These are phyloP conservation scores for Fusarium sp. DNA, from an alignment of 2,329 filamentous ascomycete species.

Conservation along the genomic window DNA sequence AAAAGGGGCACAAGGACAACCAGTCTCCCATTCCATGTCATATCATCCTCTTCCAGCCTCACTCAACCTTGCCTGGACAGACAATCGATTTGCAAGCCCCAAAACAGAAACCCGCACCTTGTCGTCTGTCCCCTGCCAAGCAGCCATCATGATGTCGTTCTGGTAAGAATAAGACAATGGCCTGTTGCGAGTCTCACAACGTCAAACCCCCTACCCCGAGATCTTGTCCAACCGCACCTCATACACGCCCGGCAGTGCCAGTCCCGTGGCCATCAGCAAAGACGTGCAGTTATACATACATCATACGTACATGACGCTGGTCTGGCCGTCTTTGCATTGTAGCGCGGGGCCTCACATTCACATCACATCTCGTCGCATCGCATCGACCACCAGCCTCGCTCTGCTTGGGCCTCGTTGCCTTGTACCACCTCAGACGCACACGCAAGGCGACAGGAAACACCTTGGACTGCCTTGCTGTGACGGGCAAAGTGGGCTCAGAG, in stretches of 20 bases:
- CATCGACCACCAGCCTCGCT: conserved; percentile 21
- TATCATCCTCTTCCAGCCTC: conserved; percentile 19
- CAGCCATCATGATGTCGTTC: conserved; percentile 34
- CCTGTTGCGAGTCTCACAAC: conserved; percentile 30
- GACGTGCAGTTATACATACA: conserved; percentile 18
- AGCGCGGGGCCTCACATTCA: conserved; percentile 40
- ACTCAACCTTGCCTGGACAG: conserved; percentile 7
- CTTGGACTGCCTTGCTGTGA: conserved; percentile 34
- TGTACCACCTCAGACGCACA: conserved; percentile 16
- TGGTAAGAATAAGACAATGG: conserved; percentile 32
- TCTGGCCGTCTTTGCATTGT: conserved; percentile 35
- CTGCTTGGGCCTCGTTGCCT: conserved; percentile 28
- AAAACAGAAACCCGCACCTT: background rate
- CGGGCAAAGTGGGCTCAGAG: conserved; percentile 24
- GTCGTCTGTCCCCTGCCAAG: conserved; percentile 22
- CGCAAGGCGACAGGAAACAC: conserved; percentile 40
- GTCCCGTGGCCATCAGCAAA: conserved; percentile 25
- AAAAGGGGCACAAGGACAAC: conserved; percentile 20
- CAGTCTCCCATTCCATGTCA: conserved; percentile 12
- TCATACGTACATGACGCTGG: conserved; percentile 39
- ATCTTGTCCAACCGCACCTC: conserved; percentile 41
- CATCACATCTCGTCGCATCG: conserved; percentile 26
- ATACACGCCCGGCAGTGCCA: conserved; percentile 11
- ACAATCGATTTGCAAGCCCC: background rate
- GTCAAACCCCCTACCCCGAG: conserved; percentile 33